Conservation (phyloP, 2,329 filamentous ascomycete genomes). For the Colletotrichum phormii region DNA sequence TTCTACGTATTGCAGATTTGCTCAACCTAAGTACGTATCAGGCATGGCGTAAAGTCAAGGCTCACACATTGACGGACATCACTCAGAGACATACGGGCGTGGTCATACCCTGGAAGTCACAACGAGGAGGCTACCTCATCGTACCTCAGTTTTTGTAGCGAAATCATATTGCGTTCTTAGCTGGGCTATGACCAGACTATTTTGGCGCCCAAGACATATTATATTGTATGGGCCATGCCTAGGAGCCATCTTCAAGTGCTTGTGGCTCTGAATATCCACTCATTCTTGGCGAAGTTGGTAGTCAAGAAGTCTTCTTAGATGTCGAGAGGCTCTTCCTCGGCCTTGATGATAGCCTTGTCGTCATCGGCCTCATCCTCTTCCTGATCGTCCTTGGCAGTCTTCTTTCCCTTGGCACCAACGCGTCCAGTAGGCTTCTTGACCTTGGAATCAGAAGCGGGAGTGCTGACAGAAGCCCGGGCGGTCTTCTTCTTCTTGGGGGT, state of each 20-base stretch:
- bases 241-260: neutral
- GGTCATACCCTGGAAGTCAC: neutral
- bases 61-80: neutral
- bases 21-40: neutral
- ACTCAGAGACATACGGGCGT: neutral
- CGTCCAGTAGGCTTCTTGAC: slow-evolving; percentile 34
- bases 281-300: no score
- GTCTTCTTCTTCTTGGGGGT: slow-evolving; percentile 6
- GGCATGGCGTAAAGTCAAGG: no score
- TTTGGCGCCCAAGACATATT: neutral
- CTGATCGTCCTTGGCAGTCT: slow-evolving; percentile 38
- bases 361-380: slow-evolving; percentile 23
- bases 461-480: neutral
- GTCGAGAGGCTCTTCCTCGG: neutral
- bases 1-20: neutral
- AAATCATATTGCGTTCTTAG: neutral
- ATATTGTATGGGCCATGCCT: neutral
- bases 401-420: slow-evolving; percentile 37
- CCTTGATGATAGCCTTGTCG: neutral
- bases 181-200: neutral
- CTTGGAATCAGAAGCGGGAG: slow-evolving; percentile 21
- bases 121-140: neutral
- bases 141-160: neutral
- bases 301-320: neutral
- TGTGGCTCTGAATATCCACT: neutral